Percentiles rank a stretch among this genome's conserved stretches.
Conservation (phyloP, 257 asterid genomes). For the Solanum chiquidenum region DNA sequence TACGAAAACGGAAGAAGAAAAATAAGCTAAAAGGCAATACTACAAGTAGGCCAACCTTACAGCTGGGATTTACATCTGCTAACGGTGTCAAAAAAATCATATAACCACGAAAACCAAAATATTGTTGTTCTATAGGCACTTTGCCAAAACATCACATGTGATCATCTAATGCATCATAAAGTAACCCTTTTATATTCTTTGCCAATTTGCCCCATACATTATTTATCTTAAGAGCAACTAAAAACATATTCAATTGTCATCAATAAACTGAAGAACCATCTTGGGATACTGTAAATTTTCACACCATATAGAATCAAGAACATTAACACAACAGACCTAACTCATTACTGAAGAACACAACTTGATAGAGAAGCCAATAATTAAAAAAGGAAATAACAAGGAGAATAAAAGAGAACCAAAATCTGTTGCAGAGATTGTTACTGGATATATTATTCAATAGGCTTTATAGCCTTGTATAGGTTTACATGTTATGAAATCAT, state of each 20-base stretch:
- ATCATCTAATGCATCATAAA: neutral
- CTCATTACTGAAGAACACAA: conserved; percentile 10
- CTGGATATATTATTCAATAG: too few relatives aligned
- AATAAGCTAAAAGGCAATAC: neutral
- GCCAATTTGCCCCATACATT: neutral
- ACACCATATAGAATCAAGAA: neutral
- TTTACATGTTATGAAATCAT: too few relatives aligned
- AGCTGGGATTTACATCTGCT: neutral
- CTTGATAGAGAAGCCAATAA: too few relatives aligned
- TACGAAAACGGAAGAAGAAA: neutral
- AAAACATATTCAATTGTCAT: neutral
- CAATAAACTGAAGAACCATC: neutral
- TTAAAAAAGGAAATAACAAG: too few relatives aligned
- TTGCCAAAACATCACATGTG: neutral
- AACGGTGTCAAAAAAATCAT: neutral
- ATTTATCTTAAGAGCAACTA: neutral
- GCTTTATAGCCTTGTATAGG: too few relatives aligned
- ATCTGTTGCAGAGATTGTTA: too few relatives aligned
- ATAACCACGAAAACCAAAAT: neutral
- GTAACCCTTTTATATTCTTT: neutral
- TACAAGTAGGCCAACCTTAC: neutral
- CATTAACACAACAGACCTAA: neutral
- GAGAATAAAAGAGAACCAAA: too few relatives aligned
- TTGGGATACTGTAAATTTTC: neutral
- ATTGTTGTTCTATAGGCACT: neutral